Conservation (phyloP, 495 filamentous ascomycete genomes). For the Podospora pseudopauciseta region DNA sequence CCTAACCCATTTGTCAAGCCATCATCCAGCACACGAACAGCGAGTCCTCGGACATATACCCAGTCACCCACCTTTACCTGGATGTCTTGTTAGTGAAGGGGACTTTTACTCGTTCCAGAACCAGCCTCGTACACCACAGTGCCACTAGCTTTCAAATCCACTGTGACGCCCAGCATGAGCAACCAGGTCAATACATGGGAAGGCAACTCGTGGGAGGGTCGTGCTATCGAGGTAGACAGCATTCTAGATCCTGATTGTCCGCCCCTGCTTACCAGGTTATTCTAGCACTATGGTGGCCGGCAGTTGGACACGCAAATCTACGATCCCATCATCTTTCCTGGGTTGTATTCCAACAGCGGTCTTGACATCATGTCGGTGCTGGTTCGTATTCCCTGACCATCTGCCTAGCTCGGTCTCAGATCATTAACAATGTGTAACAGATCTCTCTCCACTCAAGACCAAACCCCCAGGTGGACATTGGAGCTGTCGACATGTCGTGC, state of each 20-base stretch:
- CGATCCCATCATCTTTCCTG: conserved; percentile 44
- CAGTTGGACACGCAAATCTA: conserved; percentile 12
- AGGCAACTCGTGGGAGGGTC: conserved; percentile 17
- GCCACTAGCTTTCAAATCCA: background rate
- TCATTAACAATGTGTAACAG: conserved; percentile 26
- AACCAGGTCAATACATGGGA: conserved; percentile 30
- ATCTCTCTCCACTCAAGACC: conserved; percentile 39
- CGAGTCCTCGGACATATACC: background rate
- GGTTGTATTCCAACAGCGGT: conserved; percentile 46
- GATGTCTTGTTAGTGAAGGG: conserved; percentile 6
- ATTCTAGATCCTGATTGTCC: background rate
- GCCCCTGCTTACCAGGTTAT: background rate
- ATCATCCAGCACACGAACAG: background rate
- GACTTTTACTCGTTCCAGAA: background rate
- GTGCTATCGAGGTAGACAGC: conserved; percentile 21
- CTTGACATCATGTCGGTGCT: conserved; percentile 49
- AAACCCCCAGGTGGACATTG: conserved; percentile 43
- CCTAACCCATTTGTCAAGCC: background rate
- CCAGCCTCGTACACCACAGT: conserved; percentile 5
- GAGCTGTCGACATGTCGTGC: conserved; percentile 45
- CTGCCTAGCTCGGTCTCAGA: background rate
- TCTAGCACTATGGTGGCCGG: conserved; percentile 5
- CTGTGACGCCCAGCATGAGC: conserved; percentile 7
- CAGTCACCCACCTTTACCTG: background rate
- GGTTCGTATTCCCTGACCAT: conserved; percentile 28